phyloP scores from a whole-genome alignment of 2,329 filamentous ascomycete genomes.

The Phialophora expanda region DNA sequence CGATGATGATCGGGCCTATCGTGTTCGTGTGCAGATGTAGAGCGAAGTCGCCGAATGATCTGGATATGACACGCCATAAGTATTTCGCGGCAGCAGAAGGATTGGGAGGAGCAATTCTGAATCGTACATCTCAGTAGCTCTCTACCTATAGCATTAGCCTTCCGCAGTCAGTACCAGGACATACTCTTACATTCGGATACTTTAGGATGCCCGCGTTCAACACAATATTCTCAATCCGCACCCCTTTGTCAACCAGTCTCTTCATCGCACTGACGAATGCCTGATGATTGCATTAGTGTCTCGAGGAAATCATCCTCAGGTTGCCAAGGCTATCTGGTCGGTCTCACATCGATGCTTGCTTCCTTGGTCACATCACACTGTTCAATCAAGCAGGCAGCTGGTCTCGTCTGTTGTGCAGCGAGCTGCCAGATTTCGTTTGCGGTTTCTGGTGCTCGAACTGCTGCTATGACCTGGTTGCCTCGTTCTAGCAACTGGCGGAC shows the following conservation, averaged over 20 bases:
- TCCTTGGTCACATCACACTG: slow-evolving; percentile 61
- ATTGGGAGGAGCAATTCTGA: background rate
- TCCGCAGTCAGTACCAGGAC: slow-evolving; percentile 5
- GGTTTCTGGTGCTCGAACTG: slow-evolving; percentile 53
- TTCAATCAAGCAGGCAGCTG: slow-evolving; percentile 49
- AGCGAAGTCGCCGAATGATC: slow-evolving; percentile 60
- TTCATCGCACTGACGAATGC: slow-evolving; percentile 51
- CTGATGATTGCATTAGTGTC: slow-evolving; percentile 40
- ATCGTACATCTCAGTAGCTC: slow-evolving; percentile 58
- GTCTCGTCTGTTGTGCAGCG: slow-evolving; percentile 35
- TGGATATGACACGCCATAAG: slow-evolving; percentile 37
- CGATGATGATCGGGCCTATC: slow-evolving; percentile 63
- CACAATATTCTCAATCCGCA: slow-evolving; percentile 60
- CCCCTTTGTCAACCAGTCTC: slow-evolving; percentile 45
- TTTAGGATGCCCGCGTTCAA: slow-evolving; percentile 62
- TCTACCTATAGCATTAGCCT: slow-evolving; percentile 44
- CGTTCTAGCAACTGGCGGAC: slow-evolving; percentile 55
- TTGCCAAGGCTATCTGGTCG: background rate
- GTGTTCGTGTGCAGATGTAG: slow-evolving; percentile 64
- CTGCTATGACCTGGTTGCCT: slow-evolving; percentile 58
- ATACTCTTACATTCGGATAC: slow-evolving; percentile 59
- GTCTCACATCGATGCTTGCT: slow-evolving; percentile 55
- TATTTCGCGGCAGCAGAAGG: background rate
- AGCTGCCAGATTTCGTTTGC: slow-evolving; percentile 54
- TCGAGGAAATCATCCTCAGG: background rate